phyloP scores from a whole-genome alignment of 2,329 filamentous ascomycete genomes.

The Cladosporium sp. region DNA sequence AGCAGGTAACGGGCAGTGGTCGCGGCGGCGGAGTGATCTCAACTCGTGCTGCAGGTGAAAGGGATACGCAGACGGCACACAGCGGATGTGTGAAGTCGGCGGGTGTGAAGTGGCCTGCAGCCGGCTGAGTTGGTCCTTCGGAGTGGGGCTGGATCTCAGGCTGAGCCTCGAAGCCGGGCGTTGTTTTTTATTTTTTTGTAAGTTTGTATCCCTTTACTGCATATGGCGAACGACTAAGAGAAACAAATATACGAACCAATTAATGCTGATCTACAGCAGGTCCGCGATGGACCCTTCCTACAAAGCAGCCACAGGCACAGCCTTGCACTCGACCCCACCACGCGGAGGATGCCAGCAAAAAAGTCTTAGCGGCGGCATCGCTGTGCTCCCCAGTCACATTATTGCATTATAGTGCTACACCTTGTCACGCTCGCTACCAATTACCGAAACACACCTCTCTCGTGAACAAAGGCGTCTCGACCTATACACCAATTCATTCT shows the following conservation, averaged over 20 bases:
- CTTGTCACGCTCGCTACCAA: not conserved
- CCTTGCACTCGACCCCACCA: not conserved
- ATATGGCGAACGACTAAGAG: not conserved
- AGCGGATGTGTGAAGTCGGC: not conserved
- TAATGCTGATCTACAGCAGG: not conserved
- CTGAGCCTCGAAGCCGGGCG: not conserved
- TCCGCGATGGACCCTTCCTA: no score
- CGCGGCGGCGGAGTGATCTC: not conserved
- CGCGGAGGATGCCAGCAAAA: not conserved
- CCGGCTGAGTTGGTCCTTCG: not conserved
- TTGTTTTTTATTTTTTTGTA: no score
- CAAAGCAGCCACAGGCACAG: not conserved
- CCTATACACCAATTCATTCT: not conserved
- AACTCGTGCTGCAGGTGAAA: constrained; percentile 4
- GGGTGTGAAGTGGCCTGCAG: not conserved
- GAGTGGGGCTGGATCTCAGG: not conserved
- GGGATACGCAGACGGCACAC: constrained; percentile 3
- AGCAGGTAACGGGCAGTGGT: not conserved
- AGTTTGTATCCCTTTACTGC: not conserved
- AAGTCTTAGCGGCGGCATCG: not conserved
- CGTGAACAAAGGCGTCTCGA: not conserved
- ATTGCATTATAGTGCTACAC: no score
- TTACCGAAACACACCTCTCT: not conserved
- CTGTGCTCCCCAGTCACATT: not conserved
- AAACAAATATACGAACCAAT: not conserved